Conservation (phyloP, 371 early-diverging fungal genomes). For the Apophysomyces trapeziformis region DNA sequence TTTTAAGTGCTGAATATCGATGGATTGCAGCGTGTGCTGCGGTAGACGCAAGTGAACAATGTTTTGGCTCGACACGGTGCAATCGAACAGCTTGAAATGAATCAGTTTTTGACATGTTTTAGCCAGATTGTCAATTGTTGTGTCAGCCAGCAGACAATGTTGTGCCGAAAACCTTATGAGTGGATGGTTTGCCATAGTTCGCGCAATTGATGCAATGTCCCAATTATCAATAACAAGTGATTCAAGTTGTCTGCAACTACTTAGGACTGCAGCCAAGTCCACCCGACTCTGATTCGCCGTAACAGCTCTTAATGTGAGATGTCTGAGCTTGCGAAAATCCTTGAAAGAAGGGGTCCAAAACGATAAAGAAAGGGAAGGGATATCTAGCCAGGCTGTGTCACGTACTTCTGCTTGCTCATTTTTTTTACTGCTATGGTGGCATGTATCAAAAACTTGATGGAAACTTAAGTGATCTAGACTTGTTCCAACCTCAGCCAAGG, state of each 20-base stretch:
- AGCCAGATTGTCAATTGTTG: not conserved
- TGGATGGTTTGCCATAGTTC: not conserved
- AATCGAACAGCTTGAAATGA: not conserved
- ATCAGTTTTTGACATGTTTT: not conserved
- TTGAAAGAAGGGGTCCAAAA: constrained; percentile 2
- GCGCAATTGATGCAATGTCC: not conserved
- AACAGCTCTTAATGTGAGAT: not conserved
- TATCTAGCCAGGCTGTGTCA: not conserved
- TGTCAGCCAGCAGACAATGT: not conserved
- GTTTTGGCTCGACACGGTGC: not conserved
- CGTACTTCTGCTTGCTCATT: not conserved
- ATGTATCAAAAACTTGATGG: not conserved
- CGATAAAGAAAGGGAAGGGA: not conserved
- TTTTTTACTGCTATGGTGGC: not conserved
- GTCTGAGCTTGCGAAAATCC: not conserved
- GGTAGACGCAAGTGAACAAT: not conserved
- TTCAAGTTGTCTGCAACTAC: not conserved
- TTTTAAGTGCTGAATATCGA: not conserved
- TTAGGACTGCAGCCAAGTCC: not conserved
- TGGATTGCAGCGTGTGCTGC: not conserved
- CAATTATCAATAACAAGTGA: not conserved
- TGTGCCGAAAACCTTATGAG: not conserved
- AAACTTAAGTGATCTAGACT: not conserved
- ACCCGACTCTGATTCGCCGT: not conserved
- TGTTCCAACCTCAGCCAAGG: not conserved